Conservation (phyloP, 345 rosid species). For the Heritiera littoralis region DNA sequence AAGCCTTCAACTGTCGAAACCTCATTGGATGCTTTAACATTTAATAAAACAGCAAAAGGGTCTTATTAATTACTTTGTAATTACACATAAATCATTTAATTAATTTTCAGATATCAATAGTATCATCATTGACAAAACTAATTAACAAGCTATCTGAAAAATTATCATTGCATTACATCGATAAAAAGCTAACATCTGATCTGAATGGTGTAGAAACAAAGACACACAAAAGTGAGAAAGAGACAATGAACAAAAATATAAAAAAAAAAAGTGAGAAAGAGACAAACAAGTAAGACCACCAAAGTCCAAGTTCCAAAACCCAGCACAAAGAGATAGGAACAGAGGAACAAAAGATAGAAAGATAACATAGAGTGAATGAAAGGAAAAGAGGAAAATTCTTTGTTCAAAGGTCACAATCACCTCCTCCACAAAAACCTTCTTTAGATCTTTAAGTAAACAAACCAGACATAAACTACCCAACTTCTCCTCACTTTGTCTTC, state of each 20-base stretch:
- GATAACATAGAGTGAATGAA: neutral
- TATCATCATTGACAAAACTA: neutral
- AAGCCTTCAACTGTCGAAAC: neutral
- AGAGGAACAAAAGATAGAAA: neutral
- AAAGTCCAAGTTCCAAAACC: constrained; percentile 6
- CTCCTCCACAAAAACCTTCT: constrained; percentile 22
- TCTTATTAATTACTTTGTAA: neutral
- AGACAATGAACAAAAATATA: neutral
- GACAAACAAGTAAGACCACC: neutral
- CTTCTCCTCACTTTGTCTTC: constrained; percentile 18
- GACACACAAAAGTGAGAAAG: neutral
- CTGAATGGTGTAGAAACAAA: neutral
- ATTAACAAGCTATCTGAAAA: neutral
- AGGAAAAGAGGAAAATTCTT: constrained; percentile 17
- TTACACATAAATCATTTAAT: neutral
- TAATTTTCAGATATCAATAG: neutral
- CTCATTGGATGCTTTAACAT: neutral
- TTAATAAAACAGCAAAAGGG: neutral
- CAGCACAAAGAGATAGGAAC: neutral
- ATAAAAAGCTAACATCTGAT: neutral
- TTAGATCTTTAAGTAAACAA: constrained; percentile 44
- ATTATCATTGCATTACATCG: neutral
- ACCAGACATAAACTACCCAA: constrained; percentile 37
- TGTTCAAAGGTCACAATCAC: constrained; percentile 52
- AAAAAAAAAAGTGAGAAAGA: neutral